Percentiles rank a stretch among this genome's conserved stretches.
Conservation (phyloP, 352 stramenopile species). For the Phytopythium boreale region DNA sequence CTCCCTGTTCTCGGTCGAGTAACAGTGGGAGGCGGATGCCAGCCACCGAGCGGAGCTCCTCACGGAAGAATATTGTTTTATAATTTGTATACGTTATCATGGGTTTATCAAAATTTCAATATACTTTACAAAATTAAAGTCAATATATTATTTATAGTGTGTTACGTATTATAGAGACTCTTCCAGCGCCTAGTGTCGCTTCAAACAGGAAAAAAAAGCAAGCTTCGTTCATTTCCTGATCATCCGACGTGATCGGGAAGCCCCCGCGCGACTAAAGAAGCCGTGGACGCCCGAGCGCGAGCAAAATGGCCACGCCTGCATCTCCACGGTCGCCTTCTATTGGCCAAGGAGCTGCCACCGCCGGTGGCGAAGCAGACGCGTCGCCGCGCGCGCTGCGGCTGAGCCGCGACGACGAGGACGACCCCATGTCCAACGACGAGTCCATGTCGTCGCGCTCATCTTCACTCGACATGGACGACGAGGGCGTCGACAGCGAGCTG, state of each 20-base stretch:
- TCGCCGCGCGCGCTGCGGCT: constrained; percentile 3
- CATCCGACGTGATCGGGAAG: not conserved
- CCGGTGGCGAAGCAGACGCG: constrained; percentile 10
- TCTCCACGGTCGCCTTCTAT: not conserved
- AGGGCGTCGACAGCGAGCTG: constrained; percentile 10
- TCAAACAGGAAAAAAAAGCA: not conserved
- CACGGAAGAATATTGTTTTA: not conserved
- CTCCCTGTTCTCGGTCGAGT: not conserved
- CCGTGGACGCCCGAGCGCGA: not conserved
- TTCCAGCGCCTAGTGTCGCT: not conserved
- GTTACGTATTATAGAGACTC: not conserved
- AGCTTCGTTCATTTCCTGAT: not conserved
- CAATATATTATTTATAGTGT: not conserved
- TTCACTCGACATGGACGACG: constrained; percentile 36
- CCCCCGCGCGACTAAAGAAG: not conserved
- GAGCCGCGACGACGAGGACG: constrained; percentile 28
- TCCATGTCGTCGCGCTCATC: constrained; percentile 54
- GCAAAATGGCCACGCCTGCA: not conserved
- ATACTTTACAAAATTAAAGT: not conserved
- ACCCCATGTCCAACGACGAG: constrained; percentile 58
- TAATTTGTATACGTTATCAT: not conserved
- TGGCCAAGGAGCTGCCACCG: not conserved
- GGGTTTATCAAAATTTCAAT: not conserved
- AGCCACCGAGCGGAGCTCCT: constrained; percentile 1
- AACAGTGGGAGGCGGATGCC: not conserved